Percentiles rank a stretch among this genome's conserved stretches.
These are phyloP conservation scores for Dunaliella primolecta DNA, from an alignment of 139 green algal genomes.

Conservation along the genomic window DNA sequence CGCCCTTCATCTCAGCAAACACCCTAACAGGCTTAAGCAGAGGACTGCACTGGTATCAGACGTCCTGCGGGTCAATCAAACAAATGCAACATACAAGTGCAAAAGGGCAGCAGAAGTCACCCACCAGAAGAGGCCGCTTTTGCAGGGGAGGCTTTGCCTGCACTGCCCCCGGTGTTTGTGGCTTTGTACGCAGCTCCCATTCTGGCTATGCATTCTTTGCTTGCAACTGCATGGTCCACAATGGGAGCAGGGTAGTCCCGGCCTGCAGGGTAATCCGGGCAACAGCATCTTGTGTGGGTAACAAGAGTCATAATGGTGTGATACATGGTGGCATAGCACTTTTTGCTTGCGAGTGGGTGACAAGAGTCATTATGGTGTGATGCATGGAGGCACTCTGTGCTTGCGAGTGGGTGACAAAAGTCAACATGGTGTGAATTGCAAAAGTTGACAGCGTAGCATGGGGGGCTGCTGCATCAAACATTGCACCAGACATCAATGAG, in stretches of 20 bases:
- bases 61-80: too few species aligned
- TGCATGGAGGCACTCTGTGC: background rate
- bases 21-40: too few species aligned
- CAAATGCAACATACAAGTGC: too few species aligned
- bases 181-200: slow-evolving; percentile 58
- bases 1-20: too few species aligned
- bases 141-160: too few species aligned
- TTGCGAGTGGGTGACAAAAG: background rate
- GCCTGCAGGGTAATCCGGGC: slow-evolving; percentile 76
- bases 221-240: slow-evolving; percentile 68
- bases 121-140: too few species aligned
- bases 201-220: slow-evolving; percentile 69
- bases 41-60: too few species aligned
- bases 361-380: background rate
- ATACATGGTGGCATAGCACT: background rate
- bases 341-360: background rate
- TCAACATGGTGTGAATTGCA: background rate
- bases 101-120: too few species aligned
- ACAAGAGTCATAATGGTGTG: background rate
- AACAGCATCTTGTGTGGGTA: slow-evolving; percentile 6
- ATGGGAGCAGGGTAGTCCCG: slow-evolving; percentile 91
- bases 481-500: too few species aligned
- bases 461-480: too few species aligned
- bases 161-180: slow-evolving; percentile 37
- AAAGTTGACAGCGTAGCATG: too few species aligned